phyloP scores from a whole-genome alignment of 768 basidiomycete genomes.

The Naganishia friedmannii region DNA sequence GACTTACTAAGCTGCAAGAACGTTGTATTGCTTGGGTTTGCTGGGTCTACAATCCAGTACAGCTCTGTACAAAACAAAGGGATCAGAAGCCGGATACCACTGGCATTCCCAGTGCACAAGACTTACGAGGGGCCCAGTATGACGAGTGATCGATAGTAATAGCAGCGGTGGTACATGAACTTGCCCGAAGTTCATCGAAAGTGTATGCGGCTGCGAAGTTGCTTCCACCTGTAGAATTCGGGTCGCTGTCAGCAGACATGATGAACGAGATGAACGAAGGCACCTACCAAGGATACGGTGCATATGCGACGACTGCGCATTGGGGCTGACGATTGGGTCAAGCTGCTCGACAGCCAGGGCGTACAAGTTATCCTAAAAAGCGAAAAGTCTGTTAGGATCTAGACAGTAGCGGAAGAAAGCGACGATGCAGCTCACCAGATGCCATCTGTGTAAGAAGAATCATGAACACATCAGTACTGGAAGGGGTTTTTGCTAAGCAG shows the following conservation, averaged over 20 bases:
- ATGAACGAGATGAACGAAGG: not conserved
- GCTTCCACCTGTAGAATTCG: slow-evolving; percentile 30
- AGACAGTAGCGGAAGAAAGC: not conserved
- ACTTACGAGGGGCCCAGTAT: slow-evolving; percentile 29
- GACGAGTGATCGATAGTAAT: slow-evolving; percentile 45
- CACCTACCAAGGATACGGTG: slow-evolving; percentile 42
- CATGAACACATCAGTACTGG: not conserved
- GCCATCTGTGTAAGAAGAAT: not conserved
- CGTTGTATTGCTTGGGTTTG: slow-evolving; percentile 14
- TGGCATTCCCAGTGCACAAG: not conserved
- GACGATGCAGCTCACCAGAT: not conserved
- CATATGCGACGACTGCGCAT: slow-evolving; percentile 43
- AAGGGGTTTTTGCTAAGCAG: too few relatives aligned
- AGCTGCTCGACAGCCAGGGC: slow-evolving; percentile 40
- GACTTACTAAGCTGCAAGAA: slow-evolving; percentile 16
- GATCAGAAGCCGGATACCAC: not conserved
- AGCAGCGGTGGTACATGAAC: slow-evolving; percentile 38
- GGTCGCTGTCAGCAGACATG: not conserved
- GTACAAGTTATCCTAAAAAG: slow-evolving; percentile 32
- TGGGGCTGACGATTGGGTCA: slow-evolving; percentile 47
- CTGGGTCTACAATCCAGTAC: slow-evolving; percentile 26
- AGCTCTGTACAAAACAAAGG: slow-evolving; percentile 9
- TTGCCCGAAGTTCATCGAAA: slow-evolving; percentile 34
- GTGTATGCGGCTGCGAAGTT: slow-evolving; percentile 44
- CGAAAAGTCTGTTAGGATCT: not conserved